Base-by-base conservation (phyloP, 208 protist genomes). In the Leptomonas seymouri region DNA sequence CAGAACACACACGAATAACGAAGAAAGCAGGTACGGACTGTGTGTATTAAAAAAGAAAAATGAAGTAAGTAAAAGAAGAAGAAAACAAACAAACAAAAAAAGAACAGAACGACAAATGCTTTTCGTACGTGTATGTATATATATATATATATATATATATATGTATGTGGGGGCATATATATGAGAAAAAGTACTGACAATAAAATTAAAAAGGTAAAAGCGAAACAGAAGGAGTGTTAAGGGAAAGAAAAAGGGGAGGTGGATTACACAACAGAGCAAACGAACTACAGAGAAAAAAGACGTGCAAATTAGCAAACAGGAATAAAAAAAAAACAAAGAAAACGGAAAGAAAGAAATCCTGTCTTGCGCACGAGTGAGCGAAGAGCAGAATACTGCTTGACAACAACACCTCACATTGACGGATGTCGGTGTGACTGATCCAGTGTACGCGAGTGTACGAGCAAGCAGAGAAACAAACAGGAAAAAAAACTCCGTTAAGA, bases 401-500 rank as follows among this genome's bases (percentile, higher is more conserved):
- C 34, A 39, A 39, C 3, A 18, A 53, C 20, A 53, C 20, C 25
- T 23, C 11, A 30, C 21, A 21, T 30, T 30, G 49, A 53, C 7
- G 9, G 25, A 53, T 31, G n/a, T 16, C 11, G 7, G 44, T 48
- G 18, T n/a, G 18, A n/a, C 21, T n/a, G n/a, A n/a, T n/a, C n/a
- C n/a, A n/a, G n/a, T 39, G 34, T 39, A 9, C 9, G 3, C 34
- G 34, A 12, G 34, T 39, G 34, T 39, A 9, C 34, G 34, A 9
- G 25, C 15, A 68, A 58, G 44, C 23, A 58, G 48, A 58, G 18
- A 68, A 68, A 31, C 9, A 58, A 21, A 55, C 27, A 34, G 8
- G 31, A 39, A 39, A 39, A 34, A 8, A 57, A 57, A 39, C 44
- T 48, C 44, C 44, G 12, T 4, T 4, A n/a, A 21, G 12, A 16